Evolutionary conservation across 2,329 filamentous ascomycete genomes (phyloP).

Genomic region (Podosphaera aphanis): DNA sequence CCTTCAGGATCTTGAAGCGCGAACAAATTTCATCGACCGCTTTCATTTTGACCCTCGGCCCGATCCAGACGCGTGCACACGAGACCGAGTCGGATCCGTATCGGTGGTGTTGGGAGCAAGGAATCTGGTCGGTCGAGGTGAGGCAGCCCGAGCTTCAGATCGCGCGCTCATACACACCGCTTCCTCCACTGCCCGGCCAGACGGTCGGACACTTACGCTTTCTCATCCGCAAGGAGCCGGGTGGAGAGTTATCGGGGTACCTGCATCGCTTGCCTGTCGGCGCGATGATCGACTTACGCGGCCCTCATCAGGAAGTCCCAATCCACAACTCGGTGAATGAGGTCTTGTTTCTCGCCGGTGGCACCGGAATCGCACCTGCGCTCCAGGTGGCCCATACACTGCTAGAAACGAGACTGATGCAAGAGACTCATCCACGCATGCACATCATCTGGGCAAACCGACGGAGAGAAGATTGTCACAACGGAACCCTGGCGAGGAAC

Average conservation of each 20-base stretch:
- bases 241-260: slow-evolving; percentile 72
- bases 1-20: slow-evolving; percentile 38
- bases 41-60: slow-evolving; percentile 41
- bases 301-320: slow-evolving; percentile 29
- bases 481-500: slow-evolving; percentile 16
- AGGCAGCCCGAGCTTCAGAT: slow-evolving; percentile 92
- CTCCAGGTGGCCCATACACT: slow-evolving; percentile 53
- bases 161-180: slow-evolving; percentile 69
- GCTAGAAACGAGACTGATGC: slow-evolving; percentile 18
- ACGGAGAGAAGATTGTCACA: slow-evolving; percentile 37
- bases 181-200: slow-evolving; percentile 29
- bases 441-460: slow-evolving; percentile 69
- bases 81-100: slow-evolving; percentile 14
- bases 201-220: slow-evolving; percentile 34
- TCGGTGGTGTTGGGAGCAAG: slow-evolving; percentile 29
- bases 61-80: slow-evolving; percentile 12
- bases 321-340: slow-evolving; percentile 30
- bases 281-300: slow-evolving; percentile 48
- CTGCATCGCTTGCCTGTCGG: slow-evolving; percentile 40
- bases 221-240: slow-evolving; percentile 52
- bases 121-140: slow-evolving; percentile 73
- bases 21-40: slow-evolving; percentile 41
- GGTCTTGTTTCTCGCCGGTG: slow-evolving; percentile 69
- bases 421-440: slow-evolving; percentile 23
- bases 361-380: slow-evolving; percentile 78